phyloP scores from a whole-genome alignment of 2,329 filamentous ascomycete genomes.

The Rutstroemia sp. region DNA sequence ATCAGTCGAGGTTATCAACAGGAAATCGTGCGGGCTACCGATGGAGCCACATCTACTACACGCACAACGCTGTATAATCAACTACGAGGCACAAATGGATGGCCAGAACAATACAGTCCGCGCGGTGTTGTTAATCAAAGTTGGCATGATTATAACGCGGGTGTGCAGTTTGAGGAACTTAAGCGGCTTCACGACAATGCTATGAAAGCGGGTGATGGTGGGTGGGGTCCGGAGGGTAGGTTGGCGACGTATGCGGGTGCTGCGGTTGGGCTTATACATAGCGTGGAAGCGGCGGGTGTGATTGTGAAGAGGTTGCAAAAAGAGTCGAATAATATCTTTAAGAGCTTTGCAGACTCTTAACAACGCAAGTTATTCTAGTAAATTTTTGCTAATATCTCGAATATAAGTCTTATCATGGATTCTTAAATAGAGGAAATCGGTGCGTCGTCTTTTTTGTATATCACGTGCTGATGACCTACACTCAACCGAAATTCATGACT shows the following conservation, averaged over 20 bases:
- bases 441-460: too few relatives aligned
- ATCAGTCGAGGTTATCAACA: slow-evolving; percentile 39
- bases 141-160: slow-evolving; percentile 34
- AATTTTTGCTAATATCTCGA: too few relatives aligned
- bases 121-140: slow-evolving; percentile 51
- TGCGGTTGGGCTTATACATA: slow-evolving; percentile 47
- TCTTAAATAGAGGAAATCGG: too few relatives aligned
- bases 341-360: too few relatives aligned
- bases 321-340: too few relatives aligned
- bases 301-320: too few relatives aligned
- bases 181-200: slow-evolving; percentile 35
- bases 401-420: too few relatives aligned
- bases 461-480: too few relatives aligned
- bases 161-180: slow-evolving; percentile 34
- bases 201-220: slow-evolving; percentile 39
- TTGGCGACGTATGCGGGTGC: slow-evolving; percentile 57
- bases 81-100: slow-evolving; percentile 46
- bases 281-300: too few relatives aligned
- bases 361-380: too few relatives aligned
- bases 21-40: slow-evolving; percentile 38
- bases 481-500: too few relatives aligned
- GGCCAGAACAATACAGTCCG: slow-evolving; percentile 50
- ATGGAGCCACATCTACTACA: slow-evolving; percentile 43
- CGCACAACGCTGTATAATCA: slow-evolving; percentile 43
- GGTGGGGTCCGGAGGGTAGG: slow-evolving; percentile 44